Conservation (phyloP, 257 asterid genomes). For the Solanum ossicruentum region DNA sequence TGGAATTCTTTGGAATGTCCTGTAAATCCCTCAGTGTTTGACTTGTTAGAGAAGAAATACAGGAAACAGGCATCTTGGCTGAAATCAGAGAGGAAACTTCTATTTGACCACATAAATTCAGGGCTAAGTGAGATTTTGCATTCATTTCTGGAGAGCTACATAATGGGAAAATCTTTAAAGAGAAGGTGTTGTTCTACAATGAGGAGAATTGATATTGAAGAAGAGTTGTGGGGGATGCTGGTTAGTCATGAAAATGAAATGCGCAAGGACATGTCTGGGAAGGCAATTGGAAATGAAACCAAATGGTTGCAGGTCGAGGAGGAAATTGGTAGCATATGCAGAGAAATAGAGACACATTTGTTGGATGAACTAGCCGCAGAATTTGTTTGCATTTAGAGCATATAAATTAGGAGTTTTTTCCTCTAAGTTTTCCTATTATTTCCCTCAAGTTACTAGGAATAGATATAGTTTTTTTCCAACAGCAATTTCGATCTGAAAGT, state of each 20-base stretch:
- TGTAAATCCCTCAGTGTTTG: slow-evolving; percentile 36
- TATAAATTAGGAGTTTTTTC: not conserved
- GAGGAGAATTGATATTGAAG: slow-evolving; percentile 51
- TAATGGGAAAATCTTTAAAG: not conserved
- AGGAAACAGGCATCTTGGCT: slow-evolving; percentile 55
- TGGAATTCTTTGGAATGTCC: slow-evolving; percentile 42
- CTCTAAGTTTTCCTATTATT: not conserved
- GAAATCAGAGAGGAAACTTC: slow-evolving; percentile 44
- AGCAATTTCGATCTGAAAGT: not conserved
- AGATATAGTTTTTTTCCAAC: not conserved
- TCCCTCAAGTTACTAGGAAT: not conserved
- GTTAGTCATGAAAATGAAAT: slow-evolving; percentile 28
- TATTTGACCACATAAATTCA: slow-evolving; percentile 53
- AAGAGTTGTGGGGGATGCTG: slow-evolving; percentile 54
- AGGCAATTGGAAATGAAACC: slow-evolving; percentile 21
- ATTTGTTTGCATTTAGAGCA: slow-evolving; percentile 7
- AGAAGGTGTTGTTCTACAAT: slow-evolving; percentile 7
- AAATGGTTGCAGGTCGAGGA: slow-evolving; percentile 43
- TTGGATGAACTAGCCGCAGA: slow-evolving; percentile 52
- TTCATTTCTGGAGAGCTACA: slow-evolving; percentile 3
- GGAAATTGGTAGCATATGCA: slow-evolving; percentile 38
- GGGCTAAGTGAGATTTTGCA: slow-evolving; percentile 27
- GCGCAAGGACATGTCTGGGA: slow-evolving; percentile 14
- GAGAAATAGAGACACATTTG: slow-evolving; percentile 42
- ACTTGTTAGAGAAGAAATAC: slow-evolving; percentile 51